Base-by-base conservation (phyloP, 2,329 filamentous ascomycete species). In the Pseudogymnoascus sp. region DNA sequence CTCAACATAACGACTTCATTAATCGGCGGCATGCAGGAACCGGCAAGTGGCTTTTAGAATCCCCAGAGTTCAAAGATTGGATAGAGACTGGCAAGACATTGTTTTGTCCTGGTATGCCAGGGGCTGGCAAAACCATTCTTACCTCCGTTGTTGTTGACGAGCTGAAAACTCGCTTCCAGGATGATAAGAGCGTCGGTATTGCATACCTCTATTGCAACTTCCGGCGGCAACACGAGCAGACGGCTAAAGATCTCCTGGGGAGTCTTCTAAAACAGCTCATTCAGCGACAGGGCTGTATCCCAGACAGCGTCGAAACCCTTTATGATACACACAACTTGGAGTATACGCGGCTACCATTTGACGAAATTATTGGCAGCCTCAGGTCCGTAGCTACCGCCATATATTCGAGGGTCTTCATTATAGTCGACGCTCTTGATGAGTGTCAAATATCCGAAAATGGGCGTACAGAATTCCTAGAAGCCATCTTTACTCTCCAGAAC, bases 161-260 rank as follows among this genome's bases (percentile, higher is more conserved):
- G 22, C 67, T 82, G 1, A 14, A 14, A 4, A 61, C 28, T 1
- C 38, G 33, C 2, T 73, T 70, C 36, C 12, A 60, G 0, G 62
- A 68, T 1, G 64, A 73, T 14, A 0, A 12, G 0, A 59, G 8
- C 1, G 43, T 75, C 22, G 74, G 74, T 0, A 68, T 82, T 16
- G 76, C 74, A 0, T 81, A 76, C 30, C n/a, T 81, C 0, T 83
- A 78, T 57, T 79, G 74, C 67, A 76, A 78, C 59, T 79, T 76
- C 62, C 67, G 68, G n/a, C 68, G 67, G 3, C 65, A 73, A 9
- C 61, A 73, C 0, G 70, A 78, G 12, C 78, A 81, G 54, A 73
- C 61, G 0, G 37, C 66, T 1, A 62, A 70, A 0, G 25, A 70
- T 30, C 59, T 79, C 0, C 59, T 77, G 0, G 60, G 67, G 1